These are phyloP conservation scores for Scutellaria galericulata DNA, from an alignment of 257 asterid species.

Conservation along the genomic window DNA sequence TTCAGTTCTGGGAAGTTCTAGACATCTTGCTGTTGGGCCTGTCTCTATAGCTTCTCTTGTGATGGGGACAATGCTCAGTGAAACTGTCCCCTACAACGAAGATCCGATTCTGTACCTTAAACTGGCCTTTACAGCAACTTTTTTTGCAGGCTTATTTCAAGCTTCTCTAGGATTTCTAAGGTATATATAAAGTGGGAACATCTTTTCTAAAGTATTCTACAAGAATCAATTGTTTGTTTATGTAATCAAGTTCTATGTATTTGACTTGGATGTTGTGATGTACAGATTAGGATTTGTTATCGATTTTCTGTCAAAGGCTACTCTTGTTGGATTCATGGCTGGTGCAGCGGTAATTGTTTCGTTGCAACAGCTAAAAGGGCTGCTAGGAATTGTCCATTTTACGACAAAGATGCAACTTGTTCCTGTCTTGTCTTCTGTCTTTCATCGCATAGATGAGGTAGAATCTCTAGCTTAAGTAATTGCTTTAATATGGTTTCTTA, in stretches of 20 bases:
- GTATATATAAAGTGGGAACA: constrained; percentile 47
- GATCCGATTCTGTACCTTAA: constrained; percentile 71
- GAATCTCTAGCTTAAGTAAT: neutral
- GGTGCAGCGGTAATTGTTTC: constrained; percentile 95
- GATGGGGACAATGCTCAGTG: constrained; percentile 91
- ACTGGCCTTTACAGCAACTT: constrained; percentile 85
- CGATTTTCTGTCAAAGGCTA: constrained; percentile 95
- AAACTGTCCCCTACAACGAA: constrained; percentile 53
- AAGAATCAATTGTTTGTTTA: constrained; percentile 35
- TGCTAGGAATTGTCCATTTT: constrained; percentile 86
- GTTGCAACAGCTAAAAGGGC: constrained; percentile 84
- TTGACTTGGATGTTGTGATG: constrained; percentile 27
- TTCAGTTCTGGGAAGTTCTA: constrained; percentile 85
- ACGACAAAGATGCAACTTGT: constrained; percentile 80
- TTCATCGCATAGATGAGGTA: constrained; percentile 73
- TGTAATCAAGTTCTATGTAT: neutral
- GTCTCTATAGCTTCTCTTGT: constrained; percentile 93
- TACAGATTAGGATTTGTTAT: constrained; percentile 87
- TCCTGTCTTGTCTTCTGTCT: constrained; percentile 77
- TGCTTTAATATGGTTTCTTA: neutral
- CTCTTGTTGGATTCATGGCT: constrained; percentile 90
- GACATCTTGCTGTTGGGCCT: constrained; percentile 88
- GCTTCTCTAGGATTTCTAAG: constrained; percentile 84
- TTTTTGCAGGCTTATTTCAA: constrained; percentile 86
- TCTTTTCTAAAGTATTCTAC: constrained; percentile 42